Evolutionary conservation across 129 eudicot genomes (phyloP), one percentile per base, ranked within the genome.

Genomic region (Solidago caesia): DNA sequence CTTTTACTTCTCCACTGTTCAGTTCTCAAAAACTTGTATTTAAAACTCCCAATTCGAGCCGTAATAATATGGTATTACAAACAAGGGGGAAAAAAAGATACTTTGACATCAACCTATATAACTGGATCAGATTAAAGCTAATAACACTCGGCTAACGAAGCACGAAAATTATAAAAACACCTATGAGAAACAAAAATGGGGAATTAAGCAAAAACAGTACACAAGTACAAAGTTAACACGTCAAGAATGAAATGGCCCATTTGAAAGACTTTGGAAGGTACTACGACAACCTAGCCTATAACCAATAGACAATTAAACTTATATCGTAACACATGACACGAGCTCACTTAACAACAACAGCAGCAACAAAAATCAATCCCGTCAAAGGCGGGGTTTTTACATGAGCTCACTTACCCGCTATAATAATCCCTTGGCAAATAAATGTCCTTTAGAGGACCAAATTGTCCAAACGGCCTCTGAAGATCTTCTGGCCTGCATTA

Each of bases 401-500:
- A 33, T 33, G 39, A 33, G 39, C 64, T 12, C 55, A 77, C 97
- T 89, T 87, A 92, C 97, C 93, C 91, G 71, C 92, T 89, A 77
- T 87, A 87, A 73, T 92, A 92, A 84, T 89, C 97, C 82, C 96
- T 83, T 29, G 97, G 97, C 83, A 92, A 74, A 74, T 92, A 92
- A 33, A 92, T 70, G 51, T 92, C 97, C 83, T 92, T 92, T 6
- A 92, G 73, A 47, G 84, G 87, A 64, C 97, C 97, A 87, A 89
- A 89, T 73, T 89, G 92, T 68, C 89, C 91, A 74, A 92, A 92
- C 43, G 89, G 96, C 86, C 89, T 89, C 67, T 89, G 77, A 64
- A 92, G 91, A 77, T 89, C 96, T 70, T 92, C 96, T n/a, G 97
- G 91, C 84, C 96, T 92, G 88, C 64, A 67, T 11, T 11, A 59